Evolutionary conservation across 2,329 filamentous ascomycete genomes (phyloP).

Genomic region (Aureobasidium subglaciale): DNA sequence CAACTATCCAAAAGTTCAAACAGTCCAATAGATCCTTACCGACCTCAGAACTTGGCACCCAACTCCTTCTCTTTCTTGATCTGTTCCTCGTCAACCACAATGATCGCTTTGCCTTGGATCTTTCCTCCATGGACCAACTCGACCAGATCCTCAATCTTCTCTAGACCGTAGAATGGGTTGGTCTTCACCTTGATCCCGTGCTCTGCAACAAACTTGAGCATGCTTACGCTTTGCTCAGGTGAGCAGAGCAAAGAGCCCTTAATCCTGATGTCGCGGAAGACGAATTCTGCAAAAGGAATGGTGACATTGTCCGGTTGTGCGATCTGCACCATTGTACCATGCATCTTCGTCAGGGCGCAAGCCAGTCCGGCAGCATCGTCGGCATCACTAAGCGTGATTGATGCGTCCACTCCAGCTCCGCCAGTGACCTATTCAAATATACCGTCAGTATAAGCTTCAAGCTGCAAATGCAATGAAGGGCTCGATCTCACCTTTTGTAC

Average conservation of each 20-base stretch:
- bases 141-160: conserved; percentile 45
- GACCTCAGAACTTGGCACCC: conserved; percentile 27
- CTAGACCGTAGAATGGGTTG: conserved; percentile 46
- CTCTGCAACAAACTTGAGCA: conserved; percentile 30
- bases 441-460: background rate
- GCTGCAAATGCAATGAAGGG: too few species aligned
- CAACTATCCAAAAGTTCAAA: background rate
- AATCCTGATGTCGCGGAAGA: conserved; percentile 49
- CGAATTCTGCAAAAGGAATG: conserved; percentile 41
- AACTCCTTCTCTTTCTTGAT: conserved; percentile 38
- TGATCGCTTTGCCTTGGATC: conserved; percentile 49
- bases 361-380: conserved; percentile 42
- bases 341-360: conserved; percentile 52
- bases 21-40: background rate
- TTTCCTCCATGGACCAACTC: conserved; percentile 46
- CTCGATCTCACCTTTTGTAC: conserved; percentile 34
- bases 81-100: conserved; percentile 45
- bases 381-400: conserved; percentile 50
- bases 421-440: conserved; percentile 30
- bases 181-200: conserved; percentile 43
- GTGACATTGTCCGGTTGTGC: conserved; percentile 42
- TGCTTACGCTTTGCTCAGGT: conserved; percentile 27
- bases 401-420: conserved; percentile 45
- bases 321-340: conserved; percentile 52
- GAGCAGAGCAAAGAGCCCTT: conserved; percentile 35